Evolutionary conservation across 345 rosid species (phyloP), one percentile per base, ranked within the genome.

Genomic region (Linum lewisii): DNA sequence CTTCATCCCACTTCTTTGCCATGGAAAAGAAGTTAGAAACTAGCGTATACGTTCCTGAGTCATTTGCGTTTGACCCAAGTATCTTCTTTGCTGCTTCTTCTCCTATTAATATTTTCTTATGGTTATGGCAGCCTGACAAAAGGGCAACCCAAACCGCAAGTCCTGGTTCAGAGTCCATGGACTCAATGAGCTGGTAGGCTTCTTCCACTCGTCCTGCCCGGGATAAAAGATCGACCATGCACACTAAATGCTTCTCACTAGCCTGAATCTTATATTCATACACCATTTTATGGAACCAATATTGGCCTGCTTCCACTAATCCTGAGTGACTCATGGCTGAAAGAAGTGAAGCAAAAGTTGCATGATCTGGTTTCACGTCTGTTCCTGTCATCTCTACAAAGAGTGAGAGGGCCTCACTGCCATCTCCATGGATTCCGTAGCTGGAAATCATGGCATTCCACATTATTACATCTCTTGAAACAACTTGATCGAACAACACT

Each of bases 311-410:
- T 74, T 78, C 78, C 16, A 84, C 79, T 1, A 78, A 69, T 54
- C 87, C 93, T 0, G 85, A 78, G 79, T 84, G 95, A 74, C 88
- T 72, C 58, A 80, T 69, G 67, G 93, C 90, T 59, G 90, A 84
- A 44, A 85, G 83, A 57, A 90, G 84, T 19, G 88, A 67, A 14
- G 83, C 72, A 72, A 85, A 90, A 15, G 93, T 87, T n/a, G 77
- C 76, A 24, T 74, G 85, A 73, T 87, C 82, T 0, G 95, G 93
- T 54, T 66, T 75, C 50, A 73, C 13, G 36, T 64, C 65, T 24
- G 80, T 63, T 62, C 75, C 72, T 29, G 19, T 75, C 86, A 86
- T 80, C 71, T 75, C 67, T 24, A 67, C 69, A 63, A 86, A 83
- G 58, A 84, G 66, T 1, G 78, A 72, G 24, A 80, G 73, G 58